Base-by-base conservation (phyloP, 495 filamentous ascomycete species). In the Penicillium fimorum region DNA sequence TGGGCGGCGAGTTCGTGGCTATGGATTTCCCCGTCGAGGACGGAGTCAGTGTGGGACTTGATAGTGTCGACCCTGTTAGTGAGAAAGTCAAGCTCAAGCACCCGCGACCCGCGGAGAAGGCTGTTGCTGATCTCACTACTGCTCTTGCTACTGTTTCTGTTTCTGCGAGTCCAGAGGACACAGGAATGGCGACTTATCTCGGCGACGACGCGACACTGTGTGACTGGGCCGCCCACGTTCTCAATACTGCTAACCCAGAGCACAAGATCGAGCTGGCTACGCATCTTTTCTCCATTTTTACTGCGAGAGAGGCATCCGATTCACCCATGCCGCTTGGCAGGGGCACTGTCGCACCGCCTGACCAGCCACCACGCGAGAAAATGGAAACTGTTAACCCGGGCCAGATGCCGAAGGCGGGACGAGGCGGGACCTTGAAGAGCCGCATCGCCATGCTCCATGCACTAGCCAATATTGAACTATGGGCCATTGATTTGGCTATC, bases 401-500 rank as follows among this genome's bases (percentile, higher is more conserved):
- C 29, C 64, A 62, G n/a, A 78, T 76, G 71, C 79, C 75, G 11
- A 70, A 66, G 8, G 59, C 71, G 6, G 71, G 77, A 40, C 66
- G 69, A 18, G 79, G 77, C 25, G 79, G 79, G 5, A 76, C 70
- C 8, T 41, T 77, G 33, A 82, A 76, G 59, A 80, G 77, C 50
- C 67, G 79, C 42, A 75, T 80, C 30, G 65, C 74, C 24, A 80
- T 82, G 76, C 71, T 82, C 4, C 79, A 82, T 40, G 77, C 79
- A 0, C 59, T 82, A 24, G 79, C 79, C 12, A 82, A 82, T 44
- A 80, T 82, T 35, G 79, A 82, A 58, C 69, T 75, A 11, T 82
- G 79, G 79, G 79, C 79, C 1, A 82, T 82, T 54, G 79, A 82
- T 48, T 67, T 82, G 13, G 79, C 79, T n/a, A 73, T 82, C 38